Conservation (phyloP, 306 rosid genomes). For the Cucumis cinereus region DNA sequence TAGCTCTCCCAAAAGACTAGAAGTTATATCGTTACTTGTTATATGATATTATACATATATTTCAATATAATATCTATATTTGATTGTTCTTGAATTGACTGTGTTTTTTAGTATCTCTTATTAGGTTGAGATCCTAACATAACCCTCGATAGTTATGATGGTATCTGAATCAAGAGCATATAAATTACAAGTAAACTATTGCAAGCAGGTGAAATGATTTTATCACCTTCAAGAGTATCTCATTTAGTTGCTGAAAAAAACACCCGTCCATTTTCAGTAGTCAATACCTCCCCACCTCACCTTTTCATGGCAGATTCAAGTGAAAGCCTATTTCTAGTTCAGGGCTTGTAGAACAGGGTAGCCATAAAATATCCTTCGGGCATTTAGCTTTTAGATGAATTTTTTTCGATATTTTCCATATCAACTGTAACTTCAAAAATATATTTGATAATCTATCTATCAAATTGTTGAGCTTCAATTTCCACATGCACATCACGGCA, state of each 20-base stretch:
- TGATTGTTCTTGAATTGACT: too few relatives aligned
- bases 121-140: too few relatives aligned
- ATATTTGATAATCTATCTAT: conserved; percentile 45
- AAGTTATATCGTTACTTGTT: too few relatives aligned
- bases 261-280: conserved; percentile 90
- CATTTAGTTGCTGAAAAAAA: conserved; percentile 88
- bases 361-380: conserved; percentile 88
- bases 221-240: conserved; percentile 81
- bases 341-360: conserved; percentile 80
- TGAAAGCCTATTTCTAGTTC: conserved; percentile 84
- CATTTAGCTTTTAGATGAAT: conserved; percentile 58
- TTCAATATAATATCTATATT: too few relatives aligned
- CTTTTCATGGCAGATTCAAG: conserved; percentile 95
- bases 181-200: neutral
- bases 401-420: conserved; percentile 69
- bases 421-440: conserved; percentile 60
- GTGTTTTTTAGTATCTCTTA: too few relatives aligned
- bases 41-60: too few relatives aligned
- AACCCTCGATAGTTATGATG: conserved; percentile 73
- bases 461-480: conserved; percentile 88
- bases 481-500: conserved; percentile 40
- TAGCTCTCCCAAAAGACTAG: too few relatives aligned
- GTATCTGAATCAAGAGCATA: conserved; percentile 39
- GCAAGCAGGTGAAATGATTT: neutral
- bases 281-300: conserved; percentile 76